A percentile compares a stretch with the other conserved stretches of the same genome.
phyloP scores from a whole-genome alignment of 805 yeast species.

The Debaryomyces hansenii region DNA sequence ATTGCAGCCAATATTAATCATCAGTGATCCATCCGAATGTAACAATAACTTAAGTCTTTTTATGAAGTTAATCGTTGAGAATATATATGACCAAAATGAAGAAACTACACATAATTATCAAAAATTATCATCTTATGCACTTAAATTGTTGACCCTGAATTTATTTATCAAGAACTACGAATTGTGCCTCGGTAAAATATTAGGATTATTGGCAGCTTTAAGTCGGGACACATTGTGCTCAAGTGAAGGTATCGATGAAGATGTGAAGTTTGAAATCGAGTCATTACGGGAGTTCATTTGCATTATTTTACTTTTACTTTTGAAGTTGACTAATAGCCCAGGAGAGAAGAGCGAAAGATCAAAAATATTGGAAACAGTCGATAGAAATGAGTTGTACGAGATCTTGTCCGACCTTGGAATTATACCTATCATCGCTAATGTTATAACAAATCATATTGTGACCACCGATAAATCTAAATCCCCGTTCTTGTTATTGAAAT shows the following conservation, averaged over 20 bases:
- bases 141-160: slow-evolving; percentile 37
- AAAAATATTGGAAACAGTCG: slow-evolving; percentile 14
- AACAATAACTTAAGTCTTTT: slow-evolving; percentile 36
- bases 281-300: slow-evolving; percentile 35
- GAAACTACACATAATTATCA: slow-evolving; percentile 23
- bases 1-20: slow-evolving; percentile 18
- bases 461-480: slow-evolving; percentile 16
- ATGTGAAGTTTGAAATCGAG: slow-evolving; percentile 17
- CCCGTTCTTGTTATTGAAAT: slow-evolving; percentile 34
- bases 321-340: slow-evolving; percentile 28
- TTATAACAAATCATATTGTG: slow-evolving; percentile 27
- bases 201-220: slow-evolving; percentile 32
- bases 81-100: slow-evolving; percentile 17
- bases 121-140: slow-evolving; percentile 30
- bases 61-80: slow-evolving; percentile 35
- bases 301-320: slow-evolving; percentile 30
- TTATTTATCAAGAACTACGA: slow-evolving; percentile 35
- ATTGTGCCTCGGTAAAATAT: slow-evolving; percentile 38
- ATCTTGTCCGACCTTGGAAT: slow-evolving; percentile 25
- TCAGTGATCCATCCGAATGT: slow-evolving; percentile 40
- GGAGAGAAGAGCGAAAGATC: slow-evolving; percentile 13
- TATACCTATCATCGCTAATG: slow-evolving; percentile 26
- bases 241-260: slow-evolving; percentile 7
- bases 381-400: slow-evolving; percentile 15
- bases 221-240: slow-evolving; percentile 10